Evolutionary conservation across 352 stramenopile species (phyloP), one percentile per base, ranked within the genome.

Genomic region (Phytophthora quininea): DNA sequence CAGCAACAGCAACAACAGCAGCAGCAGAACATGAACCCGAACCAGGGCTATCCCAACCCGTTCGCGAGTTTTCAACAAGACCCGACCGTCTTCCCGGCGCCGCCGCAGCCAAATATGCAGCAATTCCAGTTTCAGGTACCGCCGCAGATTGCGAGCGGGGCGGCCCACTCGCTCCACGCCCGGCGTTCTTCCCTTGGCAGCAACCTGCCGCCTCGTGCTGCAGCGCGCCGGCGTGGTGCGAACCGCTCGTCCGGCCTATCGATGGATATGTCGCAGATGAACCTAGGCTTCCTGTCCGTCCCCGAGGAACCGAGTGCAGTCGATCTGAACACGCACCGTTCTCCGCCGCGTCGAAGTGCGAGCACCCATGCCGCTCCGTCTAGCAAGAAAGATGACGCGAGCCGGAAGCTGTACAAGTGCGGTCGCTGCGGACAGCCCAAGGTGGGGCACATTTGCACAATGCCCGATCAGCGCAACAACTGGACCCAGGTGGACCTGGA

Each of bases 351-450:
- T 59, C 63, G 40, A 38, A 84, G 53, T 27, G 57, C 37, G 49
- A 70, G 57, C 46, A 50, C 43, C 14, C 62, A 68, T 63, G 54
- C 59, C 55, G 65, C 58, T 14, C 67, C 47, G 62, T 69, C 51
- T 37, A 69, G 31, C 42, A 85, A 82, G 62, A 79, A 82, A 50
- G 73, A 83, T 32, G 81, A 89, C 14, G 59, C 67, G 50, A 89
- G 84, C 63, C 82, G 84, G 38, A 93, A 93, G 66, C 67, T 88
- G 73, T 96, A 96, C 84, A 96, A 96, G 69, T 96, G 88, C 55
- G 88, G 88, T 4, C 86, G 88, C 38, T 96, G 88, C 47, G 88
- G 88, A 0, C 86, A 96, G 56, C 84, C 86, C 40, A 96, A 96
- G 71, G 88, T 96, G 30, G 86, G 86, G 38, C 88, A 96, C 60